phyloP scores from a whole-genome alignment of 768 basidiomycete genomes.

The Clathrus columnatus region DNA sequence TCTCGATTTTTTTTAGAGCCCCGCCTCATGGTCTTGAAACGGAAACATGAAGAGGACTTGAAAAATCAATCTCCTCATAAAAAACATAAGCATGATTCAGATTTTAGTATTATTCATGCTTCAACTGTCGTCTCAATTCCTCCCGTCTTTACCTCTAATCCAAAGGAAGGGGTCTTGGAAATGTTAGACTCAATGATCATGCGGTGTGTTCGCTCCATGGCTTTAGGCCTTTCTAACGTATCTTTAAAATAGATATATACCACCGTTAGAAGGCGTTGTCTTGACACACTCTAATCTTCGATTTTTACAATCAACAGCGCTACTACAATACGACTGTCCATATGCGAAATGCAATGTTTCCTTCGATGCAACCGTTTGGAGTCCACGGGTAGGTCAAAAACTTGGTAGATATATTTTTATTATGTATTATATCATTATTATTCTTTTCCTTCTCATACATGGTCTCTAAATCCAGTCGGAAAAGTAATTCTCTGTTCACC shows the following conservation, averaged over 20 bases:
- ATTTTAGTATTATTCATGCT: conserved; percentile 59
- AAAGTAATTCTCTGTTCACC: conserved; percentile 84
- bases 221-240: neutral
- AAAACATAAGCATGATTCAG: conserved; percentile 44
- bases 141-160: conserved; percentile 69
- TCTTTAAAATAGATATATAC: conserved; percentile 60
- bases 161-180: conserved; percentile 71
- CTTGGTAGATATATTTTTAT: conserved; percentile 45
- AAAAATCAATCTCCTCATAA: conserved; percentile 19
- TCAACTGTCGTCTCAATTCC: conserved; percentile 66
- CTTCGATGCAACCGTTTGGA: conserved; percentile 87
- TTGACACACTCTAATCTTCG: conserved; percentile 73
- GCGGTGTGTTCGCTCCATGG: conserved; percentile 48
- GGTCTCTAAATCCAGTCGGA: conserved; percentile 44
- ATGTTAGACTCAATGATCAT: conserved; percentile 92
- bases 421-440: neutral
- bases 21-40: neutral
- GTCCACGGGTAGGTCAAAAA: conserved; percentile 71
- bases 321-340: conserved; percentile 75
- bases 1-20: neutral
- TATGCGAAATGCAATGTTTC: conserved; percentile 65
- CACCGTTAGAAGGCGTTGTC: conserved; percentile 79
- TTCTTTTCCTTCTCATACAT: neutral
- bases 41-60: neutral
- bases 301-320: conserved; percentile 56